Conservation (phyloP, 2,329 filamentous ascomycete species). For the Colletotrichum lini region DNA sequence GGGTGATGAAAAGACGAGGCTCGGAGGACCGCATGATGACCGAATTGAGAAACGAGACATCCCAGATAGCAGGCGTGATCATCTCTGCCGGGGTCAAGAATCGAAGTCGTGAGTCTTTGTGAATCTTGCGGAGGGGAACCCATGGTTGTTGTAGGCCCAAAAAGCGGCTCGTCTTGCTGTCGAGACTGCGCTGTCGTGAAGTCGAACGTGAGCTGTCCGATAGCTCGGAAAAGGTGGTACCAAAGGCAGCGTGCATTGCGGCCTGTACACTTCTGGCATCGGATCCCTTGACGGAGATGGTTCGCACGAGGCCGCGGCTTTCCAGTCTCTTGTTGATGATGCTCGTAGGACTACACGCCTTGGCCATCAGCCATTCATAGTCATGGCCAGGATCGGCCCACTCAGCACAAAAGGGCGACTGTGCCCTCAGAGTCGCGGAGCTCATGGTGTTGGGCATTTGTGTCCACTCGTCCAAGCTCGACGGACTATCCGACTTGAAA, state of each 20-base stretch:
- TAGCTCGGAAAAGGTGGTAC: slow-evolving; percentile 65
- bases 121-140: slow-evolving; percentile 83
- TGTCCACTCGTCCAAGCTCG: slow-evolving; percentile 66
- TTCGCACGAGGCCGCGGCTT: slow-evolving; percentile 80
- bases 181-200: slow-evolving; percentile 44
- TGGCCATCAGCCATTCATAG: slow-evolving; percentile 76
- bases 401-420: slow-evolving; percentile 63
- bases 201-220: slow-evolving; percentile 25
- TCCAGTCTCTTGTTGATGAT: slow-evolving; percentile 79
- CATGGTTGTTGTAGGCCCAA: slow-evolving; percentile 77
- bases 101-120: slow-evolving; percentile 79
- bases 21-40: slow-evolving; percentile 80
- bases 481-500: slow-evolving; percentile 57
- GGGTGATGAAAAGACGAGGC: slow-evolving; percentile 81
- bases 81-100: slow-evolving; percentile 81
- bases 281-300: slow-evolving; percentile 71
- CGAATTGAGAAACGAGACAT: slow-evolving; percentile 77
- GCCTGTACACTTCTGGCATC: slow-evolving; percentile 78
- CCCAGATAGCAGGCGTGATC: slow-evolving; percentile 80
- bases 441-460: slow-evolving; percentile 66
- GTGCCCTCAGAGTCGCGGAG: slow-evolving; percentile 60
- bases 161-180: slow-evolving; percentile 59
- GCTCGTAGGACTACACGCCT: slow-evolving; percentile 75
- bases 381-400: slow-evolving; percentile 63
- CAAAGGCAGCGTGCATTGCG: slow-evolving; percentile 75